These are phyloP conservation scores for Fusarium brevicatenulatum DNA, from an alignment of 2,329 filamentous ascomycete species.

Conservation along the genomic window DNA sequence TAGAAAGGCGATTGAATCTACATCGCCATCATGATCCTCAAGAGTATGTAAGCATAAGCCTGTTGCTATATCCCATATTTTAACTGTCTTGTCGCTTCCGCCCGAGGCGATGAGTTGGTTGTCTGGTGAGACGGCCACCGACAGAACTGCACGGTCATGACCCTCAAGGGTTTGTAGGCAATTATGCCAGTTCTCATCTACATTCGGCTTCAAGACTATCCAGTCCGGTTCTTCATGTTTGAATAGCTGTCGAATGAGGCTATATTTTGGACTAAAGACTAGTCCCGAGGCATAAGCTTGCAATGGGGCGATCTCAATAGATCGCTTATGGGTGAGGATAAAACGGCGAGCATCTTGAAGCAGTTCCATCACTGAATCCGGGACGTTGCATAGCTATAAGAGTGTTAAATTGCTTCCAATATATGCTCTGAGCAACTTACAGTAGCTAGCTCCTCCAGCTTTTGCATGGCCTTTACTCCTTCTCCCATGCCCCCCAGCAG, in stretches of 20 bases:
- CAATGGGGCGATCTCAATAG: background rate
- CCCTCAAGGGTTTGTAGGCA: background rate
- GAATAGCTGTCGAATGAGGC: fast-evolving
- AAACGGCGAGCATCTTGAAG: background rate
- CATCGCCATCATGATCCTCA: fast-evolving
- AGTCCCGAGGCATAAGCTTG: background rate
- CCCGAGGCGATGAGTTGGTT: fast-evolving
- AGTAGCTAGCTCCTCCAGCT: fast-evolving
- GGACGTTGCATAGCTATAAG: too few relatives aligned
- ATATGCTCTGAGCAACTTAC: fast-evolving
- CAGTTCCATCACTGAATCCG: fast-evolving
- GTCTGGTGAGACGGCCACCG: fast-evolving
- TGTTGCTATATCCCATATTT: background rate
- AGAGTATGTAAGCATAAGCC: fast-evolving
- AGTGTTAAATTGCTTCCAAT: fast-evolving
- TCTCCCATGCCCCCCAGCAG: fast-evolving
- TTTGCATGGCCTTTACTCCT: fast-evolving
- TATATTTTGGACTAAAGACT: background rate
- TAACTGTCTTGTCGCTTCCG: fast-evolving
- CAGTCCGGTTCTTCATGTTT: background rate
- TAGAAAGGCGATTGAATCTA: fast-evolving
- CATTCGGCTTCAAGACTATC: fast-evolving
- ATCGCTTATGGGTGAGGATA: fast-evolving
- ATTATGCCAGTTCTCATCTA: fast-evolving
- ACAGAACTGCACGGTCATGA: too few relatives aligned